Evolutionary conservation across 805 yeast species (phyloP).

Genomic region (Wickerhamomyces canadensis): DNA sequence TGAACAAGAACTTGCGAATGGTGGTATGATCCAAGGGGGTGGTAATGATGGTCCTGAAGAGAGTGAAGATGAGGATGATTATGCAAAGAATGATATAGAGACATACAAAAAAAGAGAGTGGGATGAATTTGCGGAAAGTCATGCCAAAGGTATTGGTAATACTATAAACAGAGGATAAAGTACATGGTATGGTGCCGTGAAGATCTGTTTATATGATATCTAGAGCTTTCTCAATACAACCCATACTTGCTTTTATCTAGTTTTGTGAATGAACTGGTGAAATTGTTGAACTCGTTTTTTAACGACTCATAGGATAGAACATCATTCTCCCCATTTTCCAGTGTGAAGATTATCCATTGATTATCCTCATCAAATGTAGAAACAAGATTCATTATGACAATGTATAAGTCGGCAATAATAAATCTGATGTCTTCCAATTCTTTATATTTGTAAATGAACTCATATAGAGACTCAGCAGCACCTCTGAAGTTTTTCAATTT

Average conservation of each 20-base stretch:
- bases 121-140: conserved; percentile 89
- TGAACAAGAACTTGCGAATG: conserved; percentile 79
- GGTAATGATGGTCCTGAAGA: conserved; percentile 29
- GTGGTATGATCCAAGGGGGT: conserved; percentile 61
- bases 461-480: conserved; percentile 37
- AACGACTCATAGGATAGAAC: conserved; percentile 16
- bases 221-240: neutral
- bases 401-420: conserved; percentile 30
- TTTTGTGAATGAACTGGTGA: neutral
- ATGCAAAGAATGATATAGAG: conserved; percentile 50
- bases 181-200: no score
- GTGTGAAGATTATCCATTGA: conserved; percentile 33
- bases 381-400: conserved; percentile 34
- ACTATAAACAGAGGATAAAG: conserved; percentile 59
- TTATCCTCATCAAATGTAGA: conserved; percentile 32
- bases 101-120: conserved; percentile 78
- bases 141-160: conserved; percentile 88
- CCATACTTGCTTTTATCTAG: neutral
- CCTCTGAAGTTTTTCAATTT: conserved; percentile 47
- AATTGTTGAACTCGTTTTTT: conserved; percentile 7
- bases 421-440: conserved; percentile 1
- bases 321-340: conserved; percentile 15
- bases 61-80: conserved; percentile 49
- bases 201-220: no score
- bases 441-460: conserved; percentile 29